Base-by-base conservation (phyloP, 2,329 filamentous ascomycete genomes). In the Fusarium sp. region DNA sequence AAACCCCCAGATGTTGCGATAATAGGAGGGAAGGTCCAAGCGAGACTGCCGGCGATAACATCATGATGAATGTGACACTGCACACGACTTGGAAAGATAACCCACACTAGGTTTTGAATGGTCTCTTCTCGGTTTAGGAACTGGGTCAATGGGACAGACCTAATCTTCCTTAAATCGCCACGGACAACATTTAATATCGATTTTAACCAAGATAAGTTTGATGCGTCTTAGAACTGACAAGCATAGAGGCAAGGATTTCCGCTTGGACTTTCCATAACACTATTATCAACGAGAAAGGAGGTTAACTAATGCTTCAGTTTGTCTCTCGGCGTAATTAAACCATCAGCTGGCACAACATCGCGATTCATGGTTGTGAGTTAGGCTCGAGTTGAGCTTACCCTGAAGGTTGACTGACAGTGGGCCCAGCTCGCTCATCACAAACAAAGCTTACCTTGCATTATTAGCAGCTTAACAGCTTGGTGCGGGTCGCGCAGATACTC, bases 211-310 rank as follows among this genome's bases (percentile, higher is more conserved):
- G 31, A 3, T 3, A 6, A 16, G 33, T 33, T 16, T 33, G 33
- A 35, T 9, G 15, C 15, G 15, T 16, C 33, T 16, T 16, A 16
- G 15, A 35, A 3, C 8, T 7, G 15, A 35, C 15, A 35, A 35
- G 10, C 9, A 37, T 18, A 4, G 4, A 10, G 15, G 15, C 33
- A 35, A 21, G 7, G 3, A 0, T 11, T 15, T 8, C 3, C 48
- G 48, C 48, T 11, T 35, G 31, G 48, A 51, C 31, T 25, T 51
- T 25, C 48, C 12, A 21, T 15, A 3, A 2, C 4, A 16, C 15
- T 35, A 10, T 5, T 2, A 2, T 2, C 2, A 33, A 23, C 5
- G 3, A 10, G 0, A 3, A 11, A 19, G 5, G 5, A 3, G 5
- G 4, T 10, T 5, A 14, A 15, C 2, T 4, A 15, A 23, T 7